Conservation (phyloP, 495 filamentous ascomycete genomes). For the Aspergillus coremiiformis region DNA sequence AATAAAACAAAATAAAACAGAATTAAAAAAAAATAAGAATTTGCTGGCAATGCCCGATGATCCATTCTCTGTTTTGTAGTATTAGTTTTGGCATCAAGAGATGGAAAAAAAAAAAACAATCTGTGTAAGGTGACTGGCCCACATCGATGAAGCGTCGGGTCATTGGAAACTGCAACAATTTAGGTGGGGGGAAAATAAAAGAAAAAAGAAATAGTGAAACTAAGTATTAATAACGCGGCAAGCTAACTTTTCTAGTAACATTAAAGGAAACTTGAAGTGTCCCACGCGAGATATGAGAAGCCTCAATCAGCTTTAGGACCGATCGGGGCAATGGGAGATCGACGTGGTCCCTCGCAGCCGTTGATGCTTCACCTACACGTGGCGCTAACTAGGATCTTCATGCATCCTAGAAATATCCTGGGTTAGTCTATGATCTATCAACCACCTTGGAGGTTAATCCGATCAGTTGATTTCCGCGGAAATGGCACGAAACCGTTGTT, state of each 20-base stretch:
- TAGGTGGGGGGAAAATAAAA: no score
- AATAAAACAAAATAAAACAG: not conserved
- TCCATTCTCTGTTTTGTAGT: not conserved
- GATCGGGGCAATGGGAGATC: conserved; percentile 39
- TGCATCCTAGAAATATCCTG: conserved; percentile 17
- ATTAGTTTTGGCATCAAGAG: not conserved
- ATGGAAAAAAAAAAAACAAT: not conserved
- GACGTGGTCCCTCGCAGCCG: conserved; percentile 40
- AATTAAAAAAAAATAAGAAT: not conserved
- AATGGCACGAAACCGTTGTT: not conserved
- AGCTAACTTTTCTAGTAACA: conserved; percentile 12
- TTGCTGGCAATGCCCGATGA: not conserved
- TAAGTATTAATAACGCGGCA: conserved; percentile 6
- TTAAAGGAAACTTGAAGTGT: conserved; percentile 11
- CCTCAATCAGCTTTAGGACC: conserved; percentile 10
- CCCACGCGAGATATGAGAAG: conserved; percentile 8
- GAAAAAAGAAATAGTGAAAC: not conserved
- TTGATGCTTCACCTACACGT: conserved; percentile 40
- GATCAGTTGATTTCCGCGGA: not conserved
- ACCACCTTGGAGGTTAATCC: not conserved
- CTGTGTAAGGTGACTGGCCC: not conserved
- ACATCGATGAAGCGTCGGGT: not conserved
- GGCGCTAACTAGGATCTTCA: conserved; percentile 41
- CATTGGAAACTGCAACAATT: conserved; percentile 2
- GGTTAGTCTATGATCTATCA: no score